phyloP scores from a whole-genome alignment of 371 early-diverging fungal species.

The Mucor indicus region DNA sequence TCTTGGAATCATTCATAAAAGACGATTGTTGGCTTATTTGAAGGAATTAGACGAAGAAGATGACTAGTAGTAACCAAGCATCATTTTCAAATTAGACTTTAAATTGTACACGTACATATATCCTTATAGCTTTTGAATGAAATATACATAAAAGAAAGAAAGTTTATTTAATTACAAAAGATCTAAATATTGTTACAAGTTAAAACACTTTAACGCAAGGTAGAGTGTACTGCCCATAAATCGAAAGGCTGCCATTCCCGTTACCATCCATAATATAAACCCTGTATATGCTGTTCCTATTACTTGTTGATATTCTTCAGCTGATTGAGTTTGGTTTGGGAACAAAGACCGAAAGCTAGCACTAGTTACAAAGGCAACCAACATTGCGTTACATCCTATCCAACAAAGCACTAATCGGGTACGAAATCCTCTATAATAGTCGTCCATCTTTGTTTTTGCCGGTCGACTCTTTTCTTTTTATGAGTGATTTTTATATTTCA shows the following conservation, averaged over 20 bases:
- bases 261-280: conserved; percentile 85
- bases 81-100: too few species aligned
- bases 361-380: conserved; percentile 70
- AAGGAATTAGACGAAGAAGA: too few species aligned
- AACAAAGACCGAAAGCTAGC: conserved; percentile 43
- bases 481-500: background rate
- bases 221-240: conserved; percentile 72
- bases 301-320: conserved; percentile 14
- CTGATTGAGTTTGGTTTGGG: conserved; percentile 2
- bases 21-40: too few species aligned
- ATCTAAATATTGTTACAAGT: conserved; percentile 11
- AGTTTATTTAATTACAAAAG: too few species aligned
- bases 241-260: conserved; percentile 69
- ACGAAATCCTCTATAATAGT: conserved; percentile 83
- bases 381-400: conserved; percentile 79
- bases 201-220: conserved; percentile 25
- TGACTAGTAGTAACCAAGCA: too few species aligned
- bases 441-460: conserved; percentile 78
- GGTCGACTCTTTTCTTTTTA: conserved; percentile 57
- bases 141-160: too few species aligned
- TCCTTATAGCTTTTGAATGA: too few species aligned
- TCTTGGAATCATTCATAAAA: too few species aligned
- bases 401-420: conserved; percentile 80
- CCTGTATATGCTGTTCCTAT: conserved; percentile 59
- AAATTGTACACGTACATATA: too few species aligned